Conservation (phyloP, 306 rosid species). For the Fagus sylvatica region DNA sequence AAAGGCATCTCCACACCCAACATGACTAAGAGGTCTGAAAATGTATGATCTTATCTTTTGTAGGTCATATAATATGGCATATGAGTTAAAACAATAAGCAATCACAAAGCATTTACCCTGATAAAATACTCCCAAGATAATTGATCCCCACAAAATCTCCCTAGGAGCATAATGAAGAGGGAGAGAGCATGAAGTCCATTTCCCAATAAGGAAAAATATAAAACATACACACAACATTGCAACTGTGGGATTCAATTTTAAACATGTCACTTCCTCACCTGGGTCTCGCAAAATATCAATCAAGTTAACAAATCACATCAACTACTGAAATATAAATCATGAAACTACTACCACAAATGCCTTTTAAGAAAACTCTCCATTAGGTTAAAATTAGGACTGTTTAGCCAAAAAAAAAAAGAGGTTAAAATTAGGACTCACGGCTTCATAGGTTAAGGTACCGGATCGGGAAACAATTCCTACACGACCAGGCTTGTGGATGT, state of each 20-base stretch:
- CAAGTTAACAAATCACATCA: background rate
- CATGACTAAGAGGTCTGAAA: background rate
- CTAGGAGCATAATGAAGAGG: background rate
- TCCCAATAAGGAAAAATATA: background rate
- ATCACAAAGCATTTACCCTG: background rate
- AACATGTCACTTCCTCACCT: background rate
- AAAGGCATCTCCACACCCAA: background rate
- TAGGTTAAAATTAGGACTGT: conserved; percentile 33
- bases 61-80: background rate
- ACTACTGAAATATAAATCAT: background rate
- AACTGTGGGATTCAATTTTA: background rate
- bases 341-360: conserved; percentile 5
- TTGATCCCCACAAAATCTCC: background rate
- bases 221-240: background rate
- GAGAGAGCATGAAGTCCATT: background rate
- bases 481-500: conserved; percentile 97
- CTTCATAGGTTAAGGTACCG: conserved; percentile 99
- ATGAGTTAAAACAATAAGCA: background rate
- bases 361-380: background rate
- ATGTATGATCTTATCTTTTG: background rate
- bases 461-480: conserved; percentile 98
- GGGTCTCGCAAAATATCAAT: background rate
- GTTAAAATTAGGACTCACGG: conserved; percentile 57
- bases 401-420: background rate
- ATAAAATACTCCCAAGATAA: background rate